Percentiles rank a stretch among this genome's conserved stretches.
These are phyloP conservation scores for Ceratocystis colombiana DNA, from an alignment of 2,329 filamentous ascomycete species.

Conservation along the genomic window DNA sequence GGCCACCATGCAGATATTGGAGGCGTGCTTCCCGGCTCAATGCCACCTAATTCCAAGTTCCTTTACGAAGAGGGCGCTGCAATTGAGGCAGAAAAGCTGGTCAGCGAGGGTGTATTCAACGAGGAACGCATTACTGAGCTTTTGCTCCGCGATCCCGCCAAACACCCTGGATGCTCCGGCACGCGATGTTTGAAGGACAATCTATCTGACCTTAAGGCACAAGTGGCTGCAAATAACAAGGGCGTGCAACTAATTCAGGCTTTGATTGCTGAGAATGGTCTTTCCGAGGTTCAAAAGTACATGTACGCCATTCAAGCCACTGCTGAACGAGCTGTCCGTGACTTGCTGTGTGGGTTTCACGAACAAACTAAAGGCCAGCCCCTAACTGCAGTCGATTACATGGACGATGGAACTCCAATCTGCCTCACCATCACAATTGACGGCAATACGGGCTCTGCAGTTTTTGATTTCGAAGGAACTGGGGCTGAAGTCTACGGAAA, in stretches of 20 bases:
- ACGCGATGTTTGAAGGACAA: conserved; percentile 72
- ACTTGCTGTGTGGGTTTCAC: conserved; percentile 60
- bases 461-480: conserved; percentile 72
- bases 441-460: conserved; percentile 60
- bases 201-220: conserved; percentile 71
- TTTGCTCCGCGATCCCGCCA: conserved; percentile 61
- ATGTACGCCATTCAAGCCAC: conserved; percentile 75
- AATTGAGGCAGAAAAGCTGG: conserved; percentile 58
- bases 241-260: conserved; percentile 70
- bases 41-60: conserved; percentile 63
- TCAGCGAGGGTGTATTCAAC: conserved; percentile 66
- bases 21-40: conserved; percentile 68
- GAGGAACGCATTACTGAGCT: conserved; percentile 65
- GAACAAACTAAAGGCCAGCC: conserved; percentile 60
- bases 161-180: conserved; percentile 65
- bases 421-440: conserved; percentile 65
- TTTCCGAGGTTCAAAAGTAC: conserved; percentile 70
- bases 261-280: conserved; percentile 67
- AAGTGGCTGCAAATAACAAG: conserved; percentile 75
- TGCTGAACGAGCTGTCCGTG: conserved; percentile 63
- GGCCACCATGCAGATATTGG: conserved; percentile 82
- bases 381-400: conserved; percentile 63
- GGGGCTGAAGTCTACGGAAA: conserved; percentile 72
- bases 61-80: conserved; percentile 54
- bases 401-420: conserved; percentile 78